Evolutionary conservation across 805 yeast genomes (phyloP), one percentile per base, ranked within the genome.

Genomic region (Lachancea thermotolerans): DNA sequence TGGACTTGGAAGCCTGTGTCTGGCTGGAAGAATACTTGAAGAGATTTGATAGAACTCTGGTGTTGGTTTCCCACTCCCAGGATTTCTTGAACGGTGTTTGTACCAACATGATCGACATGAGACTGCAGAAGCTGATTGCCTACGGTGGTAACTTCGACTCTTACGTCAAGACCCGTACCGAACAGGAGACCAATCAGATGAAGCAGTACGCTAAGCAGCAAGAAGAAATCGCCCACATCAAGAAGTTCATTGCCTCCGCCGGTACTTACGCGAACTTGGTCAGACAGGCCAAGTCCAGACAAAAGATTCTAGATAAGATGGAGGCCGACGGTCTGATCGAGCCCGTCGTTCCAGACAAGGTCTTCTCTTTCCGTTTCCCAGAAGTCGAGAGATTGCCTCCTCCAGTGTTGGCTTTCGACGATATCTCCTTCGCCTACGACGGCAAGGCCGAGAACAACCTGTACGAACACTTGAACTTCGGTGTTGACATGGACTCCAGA

Each of bases 211-310:
- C 71, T 63, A 93, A 93, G 71, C 99, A 93, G 76, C 99, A 93
- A 77, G 99, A 93, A 71, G 99, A 93, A 78, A 93, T 93, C 62
- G 88, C 81, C 33, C 98, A 93, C 72, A 95, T 93, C 71, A 93
- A 93, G 79, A 93, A 93, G 74, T 93, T 93, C 68, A 93, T 93
- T 73, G 99, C 99, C 33, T 85, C 96, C 57, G 99, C 99, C 47
- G 99, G 99, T 90, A 93, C 99, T 45, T 93, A 93, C 73, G 98
- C 99, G 51, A 93, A 93, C 74, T 77, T 93, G 75, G 99, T 93
- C 48, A 88, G 86, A 69, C 99, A 93, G 74, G 99, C 99, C 54
- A 93, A 93, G 72, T 93, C 99, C 30, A 87, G 98, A 74, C 99
- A 93, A 78, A 93, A 93, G 83, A 93, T 93, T 66, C 77, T 93